Conservation (phyloP, 2,329 filamentous ascomycete species). For the Exophiala lecanii-corni region DNA sequence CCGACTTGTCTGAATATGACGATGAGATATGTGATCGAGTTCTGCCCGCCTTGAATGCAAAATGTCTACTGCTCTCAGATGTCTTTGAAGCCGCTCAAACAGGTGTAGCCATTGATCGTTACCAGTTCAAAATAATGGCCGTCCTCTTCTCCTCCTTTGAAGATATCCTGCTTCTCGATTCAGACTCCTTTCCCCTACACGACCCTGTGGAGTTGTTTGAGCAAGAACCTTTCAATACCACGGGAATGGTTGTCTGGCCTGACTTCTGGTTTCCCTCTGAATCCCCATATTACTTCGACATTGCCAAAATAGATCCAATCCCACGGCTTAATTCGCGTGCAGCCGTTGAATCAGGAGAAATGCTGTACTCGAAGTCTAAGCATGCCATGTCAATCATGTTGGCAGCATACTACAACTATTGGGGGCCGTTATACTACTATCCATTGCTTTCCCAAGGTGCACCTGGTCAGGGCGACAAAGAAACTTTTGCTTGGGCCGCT, state of each 20-base stretch:
- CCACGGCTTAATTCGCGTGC: slow-evolving; percentile 32
- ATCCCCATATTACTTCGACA: slow-evolving; percentile 43
- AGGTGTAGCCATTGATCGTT: slow-evolving; percentile 29
- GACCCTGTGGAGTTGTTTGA: slow-evolving; percentile 33
- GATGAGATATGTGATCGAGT: slow-evolving; percentile 28
- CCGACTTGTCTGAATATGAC: slow-evolving; percentile 26
- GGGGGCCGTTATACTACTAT: slow-evolving; percentile 50
- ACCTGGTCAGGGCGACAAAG: slow-evolving; percentile 45
- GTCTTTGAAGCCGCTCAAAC: slow-evolving; percentile 25
- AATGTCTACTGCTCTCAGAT: slow-evolving; percentile 32
- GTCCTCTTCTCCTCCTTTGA: slow-evolving; percentile 38
- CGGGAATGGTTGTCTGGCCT: slow-evolving; percentile 38
- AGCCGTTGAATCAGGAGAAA: slow-evolving; percentile 47
- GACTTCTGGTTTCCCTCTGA: slow-evolving; percentile 42
- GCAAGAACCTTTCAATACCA: slow-evolving; percentile 30
- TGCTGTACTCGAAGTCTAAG: slow-evolving; percentile 46
- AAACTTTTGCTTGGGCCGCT: slow-evolving; percentile 46
- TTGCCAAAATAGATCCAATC: slow-evolving; percentile 33
- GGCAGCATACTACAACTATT: slow-evolving; percentile 53
- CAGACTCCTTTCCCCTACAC: slow-evolving; percentile 34
- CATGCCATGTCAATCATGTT: slow-evolving; percentile 47
- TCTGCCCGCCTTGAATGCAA: slow-evolving; percentile 30
- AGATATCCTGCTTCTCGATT: slow-evolving; percentile 37
- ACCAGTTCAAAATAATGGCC: slow-evolving; percentile 37
- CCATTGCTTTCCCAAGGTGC: slow-evolving; percentile 43